Evolutionary conservation across 2,329 filamentous ascomycete genomes (phyloP).

Genomic region (Cylindrodendrum hubeiense): DNA sequence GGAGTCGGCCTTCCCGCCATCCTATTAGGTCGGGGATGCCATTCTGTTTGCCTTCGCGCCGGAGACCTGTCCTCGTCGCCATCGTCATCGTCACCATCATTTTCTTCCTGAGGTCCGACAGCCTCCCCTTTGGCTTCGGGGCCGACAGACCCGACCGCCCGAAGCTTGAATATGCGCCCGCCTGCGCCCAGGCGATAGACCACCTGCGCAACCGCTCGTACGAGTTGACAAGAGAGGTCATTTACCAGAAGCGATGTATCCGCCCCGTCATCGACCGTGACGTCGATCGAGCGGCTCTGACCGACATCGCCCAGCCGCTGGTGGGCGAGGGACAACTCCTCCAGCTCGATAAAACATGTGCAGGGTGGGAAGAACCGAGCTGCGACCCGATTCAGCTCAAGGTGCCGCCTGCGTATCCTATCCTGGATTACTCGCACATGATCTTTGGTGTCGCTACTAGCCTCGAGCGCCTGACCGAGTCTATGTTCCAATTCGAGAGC

Average conservation of each 20-base stretch:
- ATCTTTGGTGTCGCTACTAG: constrained; percentile 70
- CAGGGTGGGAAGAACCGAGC: constrained; percentile 35
- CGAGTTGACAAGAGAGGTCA: constrained; percentile 55
- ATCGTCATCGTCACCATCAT: constrained; percentile 13
- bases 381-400: constrained; percentile 60
- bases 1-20: constrained; percentile 23
- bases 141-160: constrained; percentile 36
- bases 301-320: constrained; percentile 53
- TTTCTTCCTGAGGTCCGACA: constrained; percentile 23
- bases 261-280: constrained; percentile 49
- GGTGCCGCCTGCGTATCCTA: constrained; percentile 59
- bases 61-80: constrained; percentile 19
- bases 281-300: constrained; percentile 53
- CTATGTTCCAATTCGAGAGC: constrained; percentile 64
- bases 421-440: constrained; percentile 60
- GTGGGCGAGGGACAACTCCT: constrained; percentile 49
- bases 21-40: constrained; percentile 15
- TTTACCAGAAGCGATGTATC: constrained; percentile 60
- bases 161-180: constrained; percentile 31
- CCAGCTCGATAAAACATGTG: constrained; percentile 44
- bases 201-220: constrained; percentile 47
- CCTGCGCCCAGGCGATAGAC: constrained; percentile 45
- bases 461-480: constrained; percentile 61
- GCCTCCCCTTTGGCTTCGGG: constrained; percentile 38
- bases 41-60: constrained; percentile 18